phyloP scores from a whole-genome alignment of 73 alveolate genomes.

The Halteria grandinella region DNA sequence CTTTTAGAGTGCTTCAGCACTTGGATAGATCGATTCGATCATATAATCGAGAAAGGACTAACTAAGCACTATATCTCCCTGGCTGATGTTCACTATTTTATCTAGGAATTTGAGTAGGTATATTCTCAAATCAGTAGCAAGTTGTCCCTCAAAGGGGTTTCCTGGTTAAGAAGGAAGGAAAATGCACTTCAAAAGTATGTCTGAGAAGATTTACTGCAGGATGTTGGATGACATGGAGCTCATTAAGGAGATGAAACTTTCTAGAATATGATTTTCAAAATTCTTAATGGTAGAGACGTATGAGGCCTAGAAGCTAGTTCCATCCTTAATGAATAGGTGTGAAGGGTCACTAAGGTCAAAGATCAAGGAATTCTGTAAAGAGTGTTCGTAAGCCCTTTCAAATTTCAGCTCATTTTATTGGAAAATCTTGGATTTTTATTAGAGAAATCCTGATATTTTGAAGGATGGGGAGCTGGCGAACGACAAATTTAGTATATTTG shows the following conservation, averaged over 20 bases:
- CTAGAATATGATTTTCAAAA: conserved; percentile 67
- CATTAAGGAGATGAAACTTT: conserved; percentile 52
- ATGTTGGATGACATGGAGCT: conserved; percentile 63
- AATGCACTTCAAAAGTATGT: conserved; percentile 41
- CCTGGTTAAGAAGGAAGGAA: conserved; percentile 23
- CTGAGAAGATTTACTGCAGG: conserved; percentile 59
- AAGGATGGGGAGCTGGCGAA: too few relatives aligned
- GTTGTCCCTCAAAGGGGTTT: conserved; percentile 34
- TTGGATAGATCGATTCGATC: conserved; percentile 20
- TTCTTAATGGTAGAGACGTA: conserved; percentile 18
- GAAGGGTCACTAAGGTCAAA: neutral
- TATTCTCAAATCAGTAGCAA: conserved; percentile 69
- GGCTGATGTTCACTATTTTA: conserved; percentile 64
- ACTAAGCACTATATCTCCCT: conserved; percentile 63
- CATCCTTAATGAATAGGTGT: conserved; percentile 24
- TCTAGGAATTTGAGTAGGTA: conserved; percentile 67
- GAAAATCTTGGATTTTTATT: conserved; percentile 1
- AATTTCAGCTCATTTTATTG: too few relatives aligned
- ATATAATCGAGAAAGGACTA: conserved; percentile 39
- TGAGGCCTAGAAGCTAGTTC: neutral
- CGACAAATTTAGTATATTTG: too few relatives aligned
- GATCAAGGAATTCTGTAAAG: conserved; percentile 23
- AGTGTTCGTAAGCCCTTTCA: conserved; percentile 2
- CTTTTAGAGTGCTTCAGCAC: too few relatives aligned
- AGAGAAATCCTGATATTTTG: conserved; percentile 7